A percentile compares a stretch with the other conserved stretches of the same genome.
phyloP scores from a whole-genome alignment of 257 asterid genomes.

The Striga asiatica region DNA sequence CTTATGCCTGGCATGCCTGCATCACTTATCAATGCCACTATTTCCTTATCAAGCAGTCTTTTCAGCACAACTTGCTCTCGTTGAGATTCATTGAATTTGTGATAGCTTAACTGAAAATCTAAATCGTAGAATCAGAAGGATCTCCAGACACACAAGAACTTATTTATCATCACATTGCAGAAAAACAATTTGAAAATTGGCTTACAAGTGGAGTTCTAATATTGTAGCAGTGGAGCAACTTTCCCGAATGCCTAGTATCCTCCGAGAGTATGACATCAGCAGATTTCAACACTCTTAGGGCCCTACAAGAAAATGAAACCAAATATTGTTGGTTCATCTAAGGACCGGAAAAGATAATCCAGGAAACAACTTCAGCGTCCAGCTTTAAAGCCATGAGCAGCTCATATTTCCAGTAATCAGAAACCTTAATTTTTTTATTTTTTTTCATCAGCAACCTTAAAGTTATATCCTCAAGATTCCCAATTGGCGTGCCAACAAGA shows the following conservation, averaged over 20 bases:
- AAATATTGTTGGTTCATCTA: conserved; percentile 1
- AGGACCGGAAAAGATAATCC: background rate
- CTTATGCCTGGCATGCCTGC: conserved; percentile 96
- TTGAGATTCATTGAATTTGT: conserved; percentile 83
- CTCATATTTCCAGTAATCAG: no score
- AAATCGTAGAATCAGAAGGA: conserved; percentile 28
- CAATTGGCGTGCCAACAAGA: conserved; percentile 90
- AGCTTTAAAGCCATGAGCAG: background rate
- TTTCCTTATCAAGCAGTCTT: conserved; percentile 63
- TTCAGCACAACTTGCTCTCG: conserved; percentile 64
- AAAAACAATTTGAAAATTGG: conserved; percentile 12
- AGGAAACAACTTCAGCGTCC: background rate
- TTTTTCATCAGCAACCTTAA: conserved; percentile 31
- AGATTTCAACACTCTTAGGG: conserved; percentile 66
- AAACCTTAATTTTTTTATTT: no score
- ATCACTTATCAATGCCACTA: conserved; percentile 85
- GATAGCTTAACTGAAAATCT: conserved; percentile 88
- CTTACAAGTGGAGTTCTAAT: conserved; percentile 88
- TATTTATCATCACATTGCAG: background rate
- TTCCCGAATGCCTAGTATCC: conserved; percentile 93
- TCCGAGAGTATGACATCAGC: conserved; percentile 85
- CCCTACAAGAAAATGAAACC: conserved; percentile 34
- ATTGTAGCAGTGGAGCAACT: conserved; percentile 72
- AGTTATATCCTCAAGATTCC: conserved; percentile 96
- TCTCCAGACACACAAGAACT: conserved; percentile 1